Evolutionary conservation across 2,329 filamentous ascomycete species (phyloP), one percentile per base, ranked within the genome.

Genomic region (Penicillium polonicum): DNA sequence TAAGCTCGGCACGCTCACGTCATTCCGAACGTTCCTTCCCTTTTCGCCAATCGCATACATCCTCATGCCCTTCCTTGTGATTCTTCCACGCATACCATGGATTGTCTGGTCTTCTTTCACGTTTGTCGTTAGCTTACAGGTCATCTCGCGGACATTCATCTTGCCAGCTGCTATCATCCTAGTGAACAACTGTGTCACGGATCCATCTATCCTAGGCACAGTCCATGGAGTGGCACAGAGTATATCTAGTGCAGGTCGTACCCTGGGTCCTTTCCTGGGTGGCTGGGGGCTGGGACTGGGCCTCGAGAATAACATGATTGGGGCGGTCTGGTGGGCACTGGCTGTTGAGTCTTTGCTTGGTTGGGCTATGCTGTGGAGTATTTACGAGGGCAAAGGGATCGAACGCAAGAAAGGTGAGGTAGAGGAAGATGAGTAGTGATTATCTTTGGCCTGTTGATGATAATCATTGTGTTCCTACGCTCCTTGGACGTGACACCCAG

Each of bases 41-140:
- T 82, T 88, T 49, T 92, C 92, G 60, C 88, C 90, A 0, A 33
- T 90, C 10, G 82, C 87, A 0, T 93, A 93, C 72, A 76, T 85
- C 10, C 69, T 88, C 10, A 82, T 88, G 38, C 90, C 90, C 0
- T 92, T 87, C 68, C 80, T 93, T 13, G 83, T 88, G 1, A 73
- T 92, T 31, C 79, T 92, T 1, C 89, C 87, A 0, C 83, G 83
- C 38, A 46, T 65, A 60, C 76, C 41, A 68, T 81, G 52, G 67
- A 74, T 79, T 9, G 78, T 91, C 36, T 92, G 89, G 89, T 64
- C 82, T 0, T 82, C 85, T 2, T 86, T 92, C 19, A 80, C 82
- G 0, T 68, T 83, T 2, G 85, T 90, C 2, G 78, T 90, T 2
- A 79, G 85, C 17, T 70, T 91, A 9, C 89, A 92, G 69, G 89